Evolutionary conservation across 2,329 filamentous ascomycete genomes (phyloP), one percentile per base, ranked within the genome.

Genomic region (Aspergillus quadrilineatus): DNA sequence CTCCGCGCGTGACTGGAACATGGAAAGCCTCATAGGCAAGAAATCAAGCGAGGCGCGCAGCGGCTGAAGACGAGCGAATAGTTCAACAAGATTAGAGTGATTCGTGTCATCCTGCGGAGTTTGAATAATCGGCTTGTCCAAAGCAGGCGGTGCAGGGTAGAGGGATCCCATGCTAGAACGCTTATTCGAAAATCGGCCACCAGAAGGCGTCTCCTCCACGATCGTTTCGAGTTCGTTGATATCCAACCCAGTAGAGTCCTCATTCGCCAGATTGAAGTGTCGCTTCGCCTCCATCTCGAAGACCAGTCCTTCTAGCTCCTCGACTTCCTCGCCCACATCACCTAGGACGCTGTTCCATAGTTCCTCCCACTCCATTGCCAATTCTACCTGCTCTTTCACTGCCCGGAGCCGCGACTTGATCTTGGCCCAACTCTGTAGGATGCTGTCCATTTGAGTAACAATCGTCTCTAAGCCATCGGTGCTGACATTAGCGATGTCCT

Each of bases 291-390:
- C 94, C 92, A 97, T 96, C 74, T 97, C 92, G 67, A 97, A 97
- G 30, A 97, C 90, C 47, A 96, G 78, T 39, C 89, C 83, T 67
- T 84, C 85, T 14, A 96, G 80, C 44, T 88, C 87, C 62, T 94
- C 89, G 69, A 92, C 87, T 75, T 99, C 94, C 60, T 88, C 86
- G 51, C 92, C 90, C 59, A 97, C 96, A 70, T 97, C 93, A 44
- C 92, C 93, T 2, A 99, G 80, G 3, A 97, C 93, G 61, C 84
- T 90, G 65, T 91, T 91, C 93, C 94, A 97, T 36, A 99, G 80
- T 75, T 97, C 92, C 73, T 97, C 92, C 93, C 93, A 99, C 70
- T 99, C 94, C 92, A 97, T 96, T 46, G 94, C 94, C 57, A 96
- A 86, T 73, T 97, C 94, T 15, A 99, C 93, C 69, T 97, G 93